These are phyloP conservation scores for Alternaria ethzedia DNA, from an alignment of 2,329 filamentous ascomycete genomes.

Conservation along the genomic window DNA sequence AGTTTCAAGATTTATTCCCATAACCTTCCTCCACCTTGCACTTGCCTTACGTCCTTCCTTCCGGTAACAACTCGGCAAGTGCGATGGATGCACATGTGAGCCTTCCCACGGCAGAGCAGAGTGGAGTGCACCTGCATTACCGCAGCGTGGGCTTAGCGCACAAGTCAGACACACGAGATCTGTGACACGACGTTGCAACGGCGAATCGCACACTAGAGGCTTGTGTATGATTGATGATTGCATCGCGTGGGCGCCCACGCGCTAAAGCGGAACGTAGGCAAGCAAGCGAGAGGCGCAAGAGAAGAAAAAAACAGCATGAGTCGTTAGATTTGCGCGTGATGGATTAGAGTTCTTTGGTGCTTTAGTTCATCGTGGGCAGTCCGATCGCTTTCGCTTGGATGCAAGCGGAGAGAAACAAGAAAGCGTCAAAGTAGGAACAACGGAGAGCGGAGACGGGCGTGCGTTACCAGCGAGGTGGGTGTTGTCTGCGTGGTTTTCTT, in stretches of 20 bases:
- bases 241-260: not conserved
- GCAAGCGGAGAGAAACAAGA: not conserved
- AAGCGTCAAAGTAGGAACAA: not conserved
- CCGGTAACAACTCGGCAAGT: not conserved
- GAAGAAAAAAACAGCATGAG: not conserved
- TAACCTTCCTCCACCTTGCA: not conserved
- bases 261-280: not conserved
- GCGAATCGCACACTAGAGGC: not conserved
- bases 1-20: not conserved
- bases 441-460: not conserved
- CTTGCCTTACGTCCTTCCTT: not conserved
- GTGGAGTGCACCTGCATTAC: not conserved
- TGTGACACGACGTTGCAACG: not conserved
- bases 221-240: not conserved
- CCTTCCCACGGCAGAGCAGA: not conserved
- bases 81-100: not conserved
- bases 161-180: not conserved
- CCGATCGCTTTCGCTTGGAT: not conserved
- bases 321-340: not conserved
- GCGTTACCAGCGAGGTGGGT: not conserved
- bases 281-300: not conserved
- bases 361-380: not conserved
- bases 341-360: not conserved
- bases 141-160: not conserved
- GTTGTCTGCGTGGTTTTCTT: not conserved